Conservation (phyloP, 129 eudicot species). For the Arctium minus region DNA sequence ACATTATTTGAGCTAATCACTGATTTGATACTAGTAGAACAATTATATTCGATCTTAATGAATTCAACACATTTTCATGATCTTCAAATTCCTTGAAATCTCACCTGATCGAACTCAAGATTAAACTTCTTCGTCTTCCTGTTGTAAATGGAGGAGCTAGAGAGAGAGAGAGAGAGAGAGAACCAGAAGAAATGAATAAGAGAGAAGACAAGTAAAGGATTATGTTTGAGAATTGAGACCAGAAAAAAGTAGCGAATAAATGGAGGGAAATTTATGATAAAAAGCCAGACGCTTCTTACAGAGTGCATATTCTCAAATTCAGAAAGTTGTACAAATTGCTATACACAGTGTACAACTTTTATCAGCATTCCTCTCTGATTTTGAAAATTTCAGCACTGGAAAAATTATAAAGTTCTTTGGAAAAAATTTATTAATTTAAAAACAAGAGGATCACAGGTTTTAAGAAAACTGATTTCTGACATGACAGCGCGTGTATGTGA, state of each 20-base stretch:
- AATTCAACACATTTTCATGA: background rate
- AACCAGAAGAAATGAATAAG: conserved; percentile 24
- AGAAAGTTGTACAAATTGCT: conserved; percentile 5
- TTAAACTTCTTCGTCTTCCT: background rate
- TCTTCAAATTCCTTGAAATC: background rate
- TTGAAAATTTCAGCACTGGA: background rate
- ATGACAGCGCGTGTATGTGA: background rate
- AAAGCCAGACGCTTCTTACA: background rate
- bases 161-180: background rate
- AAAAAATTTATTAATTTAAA: no score
- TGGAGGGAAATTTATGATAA: conserved; percentile 26
- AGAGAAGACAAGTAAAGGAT: conserved; percentile 25
- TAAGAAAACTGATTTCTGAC: background rate
- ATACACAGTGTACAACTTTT: background rate
- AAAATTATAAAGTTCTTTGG: no score
- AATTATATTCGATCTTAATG: background rate
- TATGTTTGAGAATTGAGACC: conserved; percentile 14
- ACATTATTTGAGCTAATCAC: background rate
- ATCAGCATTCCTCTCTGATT: background rate
- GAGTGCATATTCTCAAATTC: background rate
- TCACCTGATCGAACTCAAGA: conserved; percentile 5
- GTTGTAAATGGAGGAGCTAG: background rate
- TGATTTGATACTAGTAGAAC: background rate
- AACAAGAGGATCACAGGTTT: background rate
- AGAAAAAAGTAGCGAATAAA: conserved; percentile 28